Evolutionary conservation across 148 eudicot species (phyloP).

Genomic region (Cornus florida): DNA sequence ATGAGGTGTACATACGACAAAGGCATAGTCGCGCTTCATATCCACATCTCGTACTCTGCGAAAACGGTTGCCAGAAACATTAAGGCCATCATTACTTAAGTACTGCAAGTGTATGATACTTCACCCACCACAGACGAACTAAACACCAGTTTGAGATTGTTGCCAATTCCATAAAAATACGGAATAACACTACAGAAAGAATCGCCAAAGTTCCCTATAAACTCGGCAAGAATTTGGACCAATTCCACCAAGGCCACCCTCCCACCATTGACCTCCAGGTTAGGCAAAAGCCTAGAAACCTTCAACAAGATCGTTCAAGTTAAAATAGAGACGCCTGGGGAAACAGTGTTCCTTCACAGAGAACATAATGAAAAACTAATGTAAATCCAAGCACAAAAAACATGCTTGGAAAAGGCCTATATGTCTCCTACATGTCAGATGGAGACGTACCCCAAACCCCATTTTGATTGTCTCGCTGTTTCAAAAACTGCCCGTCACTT

Average conservation of each 20-base stretch:
- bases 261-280: constrained; percentile 97
- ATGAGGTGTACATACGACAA: constrained; percentile 72
- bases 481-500: background rate
- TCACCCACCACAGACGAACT: constrained; percentile 85
- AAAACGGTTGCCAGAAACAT: constrained; percentile 95
- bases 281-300: constrained; percentile 97
- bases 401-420: constrained; percentile 8
- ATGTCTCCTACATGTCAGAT: constrained; percentile 5
- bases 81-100: constrained; percentile 97
- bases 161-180: constrained; percentile 93
- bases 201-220: constrained; percentile 97
- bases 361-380: constrained; percentile 20
- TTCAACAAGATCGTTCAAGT: constrained; percentile 95
- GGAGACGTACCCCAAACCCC: background rate
- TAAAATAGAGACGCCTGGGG: constrained; percentile 53
- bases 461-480: background rate
- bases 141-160: constrained; percentile 98
- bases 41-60: constrained; percentile 99
- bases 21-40: constrained; percentile 98
- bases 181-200: constrained; percentile 85
- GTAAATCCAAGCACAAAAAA: constrained; percentile 20
- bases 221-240: constrained; percentile 87
- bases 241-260: constrained; percentile 94
- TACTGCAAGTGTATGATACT: constrained; percentile 74
- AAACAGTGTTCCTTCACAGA: constrained; percentile 46